A percentile compares a stretch with the other conserved stretches of the same genome.
Evolutionary conservation across 164 flowering plant species (phyloP).

Genomic region (Akebia trifoliata): DNA sequence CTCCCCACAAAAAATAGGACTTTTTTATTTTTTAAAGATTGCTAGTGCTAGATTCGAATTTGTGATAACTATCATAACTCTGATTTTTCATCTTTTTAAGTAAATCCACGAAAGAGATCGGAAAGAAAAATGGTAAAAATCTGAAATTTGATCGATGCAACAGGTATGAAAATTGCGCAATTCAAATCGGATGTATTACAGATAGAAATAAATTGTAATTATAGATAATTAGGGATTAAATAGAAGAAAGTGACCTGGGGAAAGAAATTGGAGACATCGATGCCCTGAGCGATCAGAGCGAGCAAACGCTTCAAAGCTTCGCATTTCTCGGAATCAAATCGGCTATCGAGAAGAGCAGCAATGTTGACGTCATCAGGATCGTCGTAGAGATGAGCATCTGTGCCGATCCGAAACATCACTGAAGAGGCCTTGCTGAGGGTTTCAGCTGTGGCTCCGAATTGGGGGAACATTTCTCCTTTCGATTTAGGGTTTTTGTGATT

Average conservation of each 20-base stretch:
- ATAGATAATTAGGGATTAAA: too few species aligned
- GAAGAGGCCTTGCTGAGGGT: constrained; percentile 90
- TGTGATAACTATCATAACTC: too few species aligned
- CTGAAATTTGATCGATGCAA: too few species aligned
- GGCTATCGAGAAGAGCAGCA: constrained; percentile 83
- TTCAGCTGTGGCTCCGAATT: constrained; percentile 86
- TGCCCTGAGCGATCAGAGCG: constrained; percentile 96
- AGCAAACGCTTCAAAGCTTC: constrained; percentile 95
- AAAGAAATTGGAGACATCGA: constrained; percentile 92
- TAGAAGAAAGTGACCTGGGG: constrained; percentile 79
- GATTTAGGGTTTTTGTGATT: neutral
- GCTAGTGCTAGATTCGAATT: too few species aligned
- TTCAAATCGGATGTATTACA: too few species aligned
- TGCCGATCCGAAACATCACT: constrained; percentile 87
- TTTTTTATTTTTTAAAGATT: too few species aligned
- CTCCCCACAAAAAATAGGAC: too few species aligned
- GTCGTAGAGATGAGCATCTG: constrained; percentile 98
- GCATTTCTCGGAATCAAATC: constrained; percentile 88
- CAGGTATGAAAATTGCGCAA: too few species aligned
- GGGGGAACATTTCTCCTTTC: constrained; percentile 55
- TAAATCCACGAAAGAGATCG: too few species aligned
- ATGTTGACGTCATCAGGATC: constrained; percentile 97
- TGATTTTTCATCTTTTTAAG: too few species aligned
- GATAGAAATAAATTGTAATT: too few species aligned
- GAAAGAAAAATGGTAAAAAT: too few species aligned